Conservation (phyloP, 106 monocot species). For the Chionographis japonica region DNA sequence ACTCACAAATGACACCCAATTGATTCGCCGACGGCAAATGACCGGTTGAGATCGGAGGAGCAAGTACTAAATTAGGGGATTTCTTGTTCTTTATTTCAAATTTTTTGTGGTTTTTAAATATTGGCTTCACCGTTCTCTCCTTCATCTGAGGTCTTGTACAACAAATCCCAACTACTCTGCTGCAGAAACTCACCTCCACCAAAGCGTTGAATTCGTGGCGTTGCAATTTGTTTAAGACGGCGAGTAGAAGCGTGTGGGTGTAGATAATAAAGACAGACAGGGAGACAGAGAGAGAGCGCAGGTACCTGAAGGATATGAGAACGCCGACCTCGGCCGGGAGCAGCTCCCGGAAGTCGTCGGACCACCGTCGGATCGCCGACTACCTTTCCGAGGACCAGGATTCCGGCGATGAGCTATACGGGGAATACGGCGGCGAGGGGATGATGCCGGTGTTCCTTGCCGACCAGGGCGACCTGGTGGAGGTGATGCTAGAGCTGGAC, state of each 20-base stretch:
- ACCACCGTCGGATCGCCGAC: conserved; percentile 53
- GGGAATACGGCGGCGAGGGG: conserved; percentile 7
- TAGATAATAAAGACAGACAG: background rate
- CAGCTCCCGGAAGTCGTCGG: conserved; percentile 15
- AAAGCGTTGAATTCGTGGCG: conserved; percentile 5
- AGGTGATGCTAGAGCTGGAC: conserved; percentile 79
- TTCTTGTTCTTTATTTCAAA: no score
- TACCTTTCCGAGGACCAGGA: conserved; percentile 40
- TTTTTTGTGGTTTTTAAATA: no score
- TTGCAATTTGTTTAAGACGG: conserved; percentile 12
- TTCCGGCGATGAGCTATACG: conserved; percentile 21
- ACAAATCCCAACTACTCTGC: conserved; percentile 41
- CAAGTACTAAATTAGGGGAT: no score
- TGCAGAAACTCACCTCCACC: conserved; percentile 1
- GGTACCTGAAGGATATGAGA: conserved; percentile 11
- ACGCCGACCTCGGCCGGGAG: conserved; percentile 26
- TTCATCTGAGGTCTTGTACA: conserved; percentile 12
- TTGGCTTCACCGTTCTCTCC: background rate
- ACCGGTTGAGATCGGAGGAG: no score
- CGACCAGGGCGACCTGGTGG: conserved; percentile 54
- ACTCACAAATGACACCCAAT: no score
- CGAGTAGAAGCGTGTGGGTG: background rate
- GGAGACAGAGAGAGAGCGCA: background rate
- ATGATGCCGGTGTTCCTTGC: conserved; percentile 40
- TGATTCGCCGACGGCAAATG: no score